phyloP scores from a whole-genome alignment of 441 rosid genomes.

The Breynia disticha region DNA sequence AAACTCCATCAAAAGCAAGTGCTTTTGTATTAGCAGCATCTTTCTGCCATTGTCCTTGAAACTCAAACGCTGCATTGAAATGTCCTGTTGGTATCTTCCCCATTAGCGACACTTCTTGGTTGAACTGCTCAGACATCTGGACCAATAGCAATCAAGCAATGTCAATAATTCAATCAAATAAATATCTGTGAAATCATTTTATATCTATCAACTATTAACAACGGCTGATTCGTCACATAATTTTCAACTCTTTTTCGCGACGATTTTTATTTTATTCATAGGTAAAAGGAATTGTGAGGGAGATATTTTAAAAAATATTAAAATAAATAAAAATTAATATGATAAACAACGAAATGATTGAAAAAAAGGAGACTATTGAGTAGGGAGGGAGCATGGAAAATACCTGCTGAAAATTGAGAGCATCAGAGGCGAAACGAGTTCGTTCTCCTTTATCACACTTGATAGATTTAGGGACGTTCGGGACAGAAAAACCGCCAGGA shows the following conservation, averaged over 20 bases:
- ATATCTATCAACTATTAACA: no score
- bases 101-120: constrained; percentile 72
- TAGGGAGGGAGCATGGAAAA: neutral
- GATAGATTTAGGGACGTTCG: constrained; percentile 65
- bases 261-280: no score
- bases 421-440: constrained; percentile 64
- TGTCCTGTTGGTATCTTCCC: constrained; percentile 95
- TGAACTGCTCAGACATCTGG: constrained; percentile 97
- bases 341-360: no score
- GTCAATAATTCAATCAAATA: neutral
- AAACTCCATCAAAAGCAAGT: constrained; percentile 86
- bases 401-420: constrained; percentile 90
- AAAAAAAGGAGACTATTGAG: no score
- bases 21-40: constrained; percentile 77
- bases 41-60: constrained; percentile 80
- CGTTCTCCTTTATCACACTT: constrained; percentile 88
- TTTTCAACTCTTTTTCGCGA: no score
- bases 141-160: constrained; percentile 10
- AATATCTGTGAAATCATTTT: no score
- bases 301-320: no score
- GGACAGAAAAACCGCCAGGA: constrained; percentile 29
- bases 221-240: no score
- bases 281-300: no score
- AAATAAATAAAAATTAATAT: no score
- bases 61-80: constrained; percentile 78